Evolutionary conservation across 495 filamentous ascomycete species (phyloP), one percentile per base, ranked within the genome.

Genomic region (Viridothelium virens): DNA sequence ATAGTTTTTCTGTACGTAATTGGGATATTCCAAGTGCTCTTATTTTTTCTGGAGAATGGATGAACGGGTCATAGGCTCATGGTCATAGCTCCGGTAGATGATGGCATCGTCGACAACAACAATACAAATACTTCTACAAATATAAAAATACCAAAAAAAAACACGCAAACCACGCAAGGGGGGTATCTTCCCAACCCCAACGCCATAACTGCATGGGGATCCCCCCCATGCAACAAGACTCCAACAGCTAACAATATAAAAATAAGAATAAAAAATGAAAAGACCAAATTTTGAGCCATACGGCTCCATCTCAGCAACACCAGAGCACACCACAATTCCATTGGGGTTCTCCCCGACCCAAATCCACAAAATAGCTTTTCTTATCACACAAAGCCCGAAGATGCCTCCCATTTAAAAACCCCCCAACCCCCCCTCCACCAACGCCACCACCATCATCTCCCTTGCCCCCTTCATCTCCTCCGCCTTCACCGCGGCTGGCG

Each of bases 361-460:
- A 53, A 14, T 5, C 48, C 48, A 53, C 5, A 14, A 9, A 25
- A 25, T 25, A 25, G 25, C 25, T 25, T 25, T 25, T 25, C 25
- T 25, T 25, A 25, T 25, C 25, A 25, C 25, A 25, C 25, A 25
- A 25, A 25, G 25, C 25, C 25, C 25, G 25, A 25, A 25, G 25
- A 25, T 25, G 0, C 25, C 25, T 25, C 25, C 25, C 25, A 25
- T 25, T 25, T 1, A 25, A 16, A 53, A n/a, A n/a, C 48, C 48
- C 10, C 48, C 48, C 48, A 53, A 53, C 11, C 48, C 48, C 47
- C 48, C 48, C 48, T 53, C 48, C 48, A 53, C 48, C 48, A 53
- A 25, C 48, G 48, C 48, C 11, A n/a, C 48, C 48, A 53, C 48
- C 48, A 53, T 53, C 48, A 53, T 53, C 48, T 18, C 10, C 48